Conservation (phyloP, 2,329 filamentous ascomycete genomes). For the Gremmenia infestans region DNA sequence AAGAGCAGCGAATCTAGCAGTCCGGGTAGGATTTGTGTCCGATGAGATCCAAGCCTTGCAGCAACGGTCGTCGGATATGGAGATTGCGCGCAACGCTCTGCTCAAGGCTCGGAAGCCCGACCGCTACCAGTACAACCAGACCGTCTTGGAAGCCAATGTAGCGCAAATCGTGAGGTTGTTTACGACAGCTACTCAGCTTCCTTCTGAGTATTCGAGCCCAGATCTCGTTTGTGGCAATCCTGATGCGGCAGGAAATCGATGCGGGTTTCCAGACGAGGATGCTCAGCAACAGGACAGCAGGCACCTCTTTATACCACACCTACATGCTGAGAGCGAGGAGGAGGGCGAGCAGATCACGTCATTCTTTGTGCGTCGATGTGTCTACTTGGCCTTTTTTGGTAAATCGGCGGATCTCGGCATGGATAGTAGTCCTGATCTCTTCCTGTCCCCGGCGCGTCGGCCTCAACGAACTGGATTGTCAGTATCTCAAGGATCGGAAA, state of each 20-base stretch:
- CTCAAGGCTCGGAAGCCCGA: constrained; percentile 11
- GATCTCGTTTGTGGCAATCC: neutral
- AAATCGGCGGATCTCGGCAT: constrained; percentile 6
- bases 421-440: no score
- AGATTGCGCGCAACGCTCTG: constrained; percentile 8
- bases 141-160: constrained; percentile 6
- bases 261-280: constrained; percentile 5
- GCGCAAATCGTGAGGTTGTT: constrained; percentile 7
- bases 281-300: constrained; percentile 12
- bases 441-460: no score
- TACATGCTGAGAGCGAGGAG: constrained; percentile 16
- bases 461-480: no score
- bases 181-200: constrained; percentile 1
- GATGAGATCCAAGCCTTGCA: constrained; percentile 5
- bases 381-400: constrained; percentile 26
- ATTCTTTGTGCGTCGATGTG: constrained; percentile 22
- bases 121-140: constrained; percentile 8
- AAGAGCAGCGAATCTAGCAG: constrained; percentile 7
- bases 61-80: constrained; percentile 4
- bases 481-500: no score
- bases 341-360: constrained; percentile 17
- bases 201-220: constrained; percentile 3
- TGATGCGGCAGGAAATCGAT: constrained; percentile 7
- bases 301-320: constrained; percentile 17
- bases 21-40: constrained; percentile 11